A percentile compares a stretch with the other conserved stretches of the same genome.
Evolutionary conservation across 2,329 filamentous ascomycete genomes (phyloP).

Genomic region (Cordyceps militaris): DNA sequence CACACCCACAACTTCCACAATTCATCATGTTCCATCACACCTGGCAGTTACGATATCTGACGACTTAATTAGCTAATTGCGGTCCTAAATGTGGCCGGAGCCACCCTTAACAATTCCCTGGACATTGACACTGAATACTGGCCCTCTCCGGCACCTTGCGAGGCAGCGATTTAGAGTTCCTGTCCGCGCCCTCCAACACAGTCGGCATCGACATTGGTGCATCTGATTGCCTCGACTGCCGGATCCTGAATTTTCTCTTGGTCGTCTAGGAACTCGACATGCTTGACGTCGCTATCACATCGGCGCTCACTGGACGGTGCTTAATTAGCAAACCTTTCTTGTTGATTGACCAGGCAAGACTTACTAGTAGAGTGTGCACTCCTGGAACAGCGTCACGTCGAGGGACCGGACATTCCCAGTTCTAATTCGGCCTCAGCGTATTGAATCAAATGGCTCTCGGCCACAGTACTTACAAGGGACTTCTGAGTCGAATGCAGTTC

Average conservation of each 20-base stretch:
- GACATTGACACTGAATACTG: no score
- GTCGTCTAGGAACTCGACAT: background rate
- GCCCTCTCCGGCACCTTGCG: background rate
- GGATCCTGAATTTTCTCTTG: background rate
- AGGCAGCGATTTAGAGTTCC: background rate
- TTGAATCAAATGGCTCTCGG: background rate
- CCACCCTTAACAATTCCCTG: no score
- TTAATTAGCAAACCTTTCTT: background rate
- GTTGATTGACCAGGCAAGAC: background rate
- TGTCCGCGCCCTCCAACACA: background rate
- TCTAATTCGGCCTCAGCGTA: background rate
- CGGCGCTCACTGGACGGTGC: background rate
- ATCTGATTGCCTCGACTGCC: background rate
- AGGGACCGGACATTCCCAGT: background rate
- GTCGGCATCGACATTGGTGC: background rate
- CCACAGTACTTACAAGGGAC: background rate
- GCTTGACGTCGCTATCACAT: background rate
- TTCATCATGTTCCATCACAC: no score
- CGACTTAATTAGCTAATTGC: no score
- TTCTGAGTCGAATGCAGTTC: slow-evolving; percentile 1
- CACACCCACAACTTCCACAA: no score
- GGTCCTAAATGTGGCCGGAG: no score
- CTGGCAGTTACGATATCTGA: no score
- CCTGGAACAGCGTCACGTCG: background rate
- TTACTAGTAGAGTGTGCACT: slow-evolving; percentile 8